Evolutionary conservation across 176 grass and related monocot genomes (phyloP), one percentile per base, ranked within the genome.

Genomic region (Cenchrus fungigraminus): DNA sequence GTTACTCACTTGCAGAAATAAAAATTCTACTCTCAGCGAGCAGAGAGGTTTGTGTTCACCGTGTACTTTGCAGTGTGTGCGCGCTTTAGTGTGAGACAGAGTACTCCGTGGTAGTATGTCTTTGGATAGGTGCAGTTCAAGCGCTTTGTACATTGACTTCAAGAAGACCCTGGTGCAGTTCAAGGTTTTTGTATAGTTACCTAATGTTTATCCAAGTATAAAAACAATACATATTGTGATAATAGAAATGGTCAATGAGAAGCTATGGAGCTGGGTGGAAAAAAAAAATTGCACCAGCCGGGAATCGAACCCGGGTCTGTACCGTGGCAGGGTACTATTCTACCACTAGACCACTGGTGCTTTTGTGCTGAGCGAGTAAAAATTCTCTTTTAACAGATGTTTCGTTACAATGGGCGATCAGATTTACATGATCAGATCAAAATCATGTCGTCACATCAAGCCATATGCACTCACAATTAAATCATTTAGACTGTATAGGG

Each of bases 311-410:
- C 83, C 78, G 82, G 86, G 91, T 89, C 90, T 92, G 75, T 89
- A 95, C 89, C 93, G 83, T 90, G 86, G 90, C 90, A 95, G 90
- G 85, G 88, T 90, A 88, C 90, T 90, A 92, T 87, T 92, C 87
- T 90, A 95, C 90, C 93, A 92, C 86, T 92, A 91, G 91, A 95
- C 84, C 81, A 90, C 89, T 92, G 91, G 89, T 95, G 89, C 90
- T 20, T 2, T 59, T n/a, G 5, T 17, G 53, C 16, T 3, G 4
- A 54, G 3, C 12, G 4, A 1, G 2, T 6, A 54, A 55, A 3
- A 17, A 9, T 8, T 4, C 3, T 14, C 0, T 4, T 52, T 13
- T 40, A 40, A 40, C 37, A 37, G 22, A 25, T 37, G 37, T 40
- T 3, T 40, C 37, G 34, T 3, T 34, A 34, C 34, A 40, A 40